Evolutionary conservation across 2,329 filamentous ascomycete genomes (phyloP).

Genomic region (Pseudopyricularia javanii): DNA sequence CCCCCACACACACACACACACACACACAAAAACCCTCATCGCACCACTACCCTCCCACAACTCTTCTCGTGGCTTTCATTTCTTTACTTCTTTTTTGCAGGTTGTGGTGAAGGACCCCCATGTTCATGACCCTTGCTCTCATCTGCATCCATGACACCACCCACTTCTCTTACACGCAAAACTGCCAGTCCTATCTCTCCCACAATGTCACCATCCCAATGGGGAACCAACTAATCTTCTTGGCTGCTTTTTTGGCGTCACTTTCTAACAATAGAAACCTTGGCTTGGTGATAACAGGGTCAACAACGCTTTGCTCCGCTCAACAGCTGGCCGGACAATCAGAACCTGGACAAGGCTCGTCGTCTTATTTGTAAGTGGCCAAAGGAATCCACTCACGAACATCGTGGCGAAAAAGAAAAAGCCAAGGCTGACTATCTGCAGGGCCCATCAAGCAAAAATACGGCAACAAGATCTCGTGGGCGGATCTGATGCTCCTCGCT

Average conservation of each 20-base stretch:
- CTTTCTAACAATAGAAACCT: background rate
- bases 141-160: no score
- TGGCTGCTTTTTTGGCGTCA: background rate
- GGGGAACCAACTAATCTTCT: no score
- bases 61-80: no score
- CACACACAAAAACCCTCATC: no score
- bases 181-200: no score
- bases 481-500: constrained; percentile 55
- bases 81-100: no score
- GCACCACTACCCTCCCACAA: no score
- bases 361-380: constrained; percentile 42
- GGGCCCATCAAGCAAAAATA: constrained; percentile 73
- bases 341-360: constrained; percentile 62
- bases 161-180: no score
- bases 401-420: background rate
- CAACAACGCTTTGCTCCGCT: constrained; percentile 66
- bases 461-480: constrained; percentile 67
- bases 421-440: background rate
- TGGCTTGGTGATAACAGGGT: constrained; percentile 26
- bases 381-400: background rate
- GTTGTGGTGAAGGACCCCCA: no score
- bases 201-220: no score
- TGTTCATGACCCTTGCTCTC: no score
- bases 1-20: no score
- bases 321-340: constrained; percentile 69